phyloP scores from a whole-genome alignment of 2,329 filamentous ascomycete species.

The Falciphora oryzae region DNA sequence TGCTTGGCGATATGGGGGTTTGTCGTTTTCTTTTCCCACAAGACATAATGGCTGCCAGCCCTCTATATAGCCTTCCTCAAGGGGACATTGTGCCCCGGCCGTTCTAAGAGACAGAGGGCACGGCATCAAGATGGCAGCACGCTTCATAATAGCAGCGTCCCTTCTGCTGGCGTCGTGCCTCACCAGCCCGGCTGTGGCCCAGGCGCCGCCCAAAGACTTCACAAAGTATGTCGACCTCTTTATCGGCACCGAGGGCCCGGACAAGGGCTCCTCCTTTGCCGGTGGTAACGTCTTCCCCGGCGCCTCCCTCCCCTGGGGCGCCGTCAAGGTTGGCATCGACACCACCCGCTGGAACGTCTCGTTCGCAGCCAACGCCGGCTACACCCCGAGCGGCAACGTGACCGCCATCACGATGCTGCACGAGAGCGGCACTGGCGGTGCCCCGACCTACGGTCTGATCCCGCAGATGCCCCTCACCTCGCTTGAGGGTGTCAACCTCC shows the following conservation, averaged over 20 bases:
- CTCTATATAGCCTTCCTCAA: not conserved
- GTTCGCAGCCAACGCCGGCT: constrained; percentile 29
- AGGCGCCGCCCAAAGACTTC: constrained; percentile 1
- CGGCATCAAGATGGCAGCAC: not conserved
- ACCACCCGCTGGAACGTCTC: constrained; percentile 23
- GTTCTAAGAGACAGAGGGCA: not conserved
- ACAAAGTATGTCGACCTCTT: not conserved
- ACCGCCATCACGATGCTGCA: constrained; percentile 60
- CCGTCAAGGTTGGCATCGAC: constrained; percentile 39
- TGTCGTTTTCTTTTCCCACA: not conserved
- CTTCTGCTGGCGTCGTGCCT: not conserved
- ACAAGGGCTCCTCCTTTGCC: constrained; percentile 36
- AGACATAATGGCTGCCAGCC: not conserved
- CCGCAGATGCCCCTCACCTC: constrained; percentile 49
- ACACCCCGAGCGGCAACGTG: constrained; percentile 40
- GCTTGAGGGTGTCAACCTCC: constrained; percentile 40
- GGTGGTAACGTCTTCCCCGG: constrained; percentile 40
- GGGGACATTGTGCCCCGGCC: not conserved
- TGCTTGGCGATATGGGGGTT: not conserved
- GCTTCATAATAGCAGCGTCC: not conserved
- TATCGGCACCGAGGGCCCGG: constrained; percentile 17
- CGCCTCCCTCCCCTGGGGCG: constrained; percentile 36
- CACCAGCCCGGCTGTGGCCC: no score
- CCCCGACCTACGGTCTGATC: constrained; percentile 64
- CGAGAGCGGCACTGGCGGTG: constrained; percentile 62